Base-by-base conservation (phyloP, 2,329 filamentous ascomycete species). In the Chaetomium sp. region DNA sequence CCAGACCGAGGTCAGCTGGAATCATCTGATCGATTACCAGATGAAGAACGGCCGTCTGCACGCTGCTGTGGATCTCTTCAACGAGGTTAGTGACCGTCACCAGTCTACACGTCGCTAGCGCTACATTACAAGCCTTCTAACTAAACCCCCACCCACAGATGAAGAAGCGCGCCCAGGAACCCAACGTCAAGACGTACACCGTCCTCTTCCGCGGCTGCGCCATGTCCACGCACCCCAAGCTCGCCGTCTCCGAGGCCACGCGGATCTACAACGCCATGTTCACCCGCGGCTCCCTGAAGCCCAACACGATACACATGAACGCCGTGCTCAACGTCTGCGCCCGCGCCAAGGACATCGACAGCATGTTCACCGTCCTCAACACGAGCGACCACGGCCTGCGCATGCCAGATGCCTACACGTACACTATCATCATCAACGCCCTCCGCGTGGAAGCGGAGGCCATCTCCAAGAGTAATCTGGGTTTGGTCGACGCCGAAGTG, bases 141-240 rank as follows among this genome's bases (percentile, higher is more conserved):
- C 1, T n/a, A n/a, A 10, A n/a, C 40, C 40, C 40, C 19, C 11
- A 55, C 43, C 38, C 35, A 46, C 56, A 89, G 87, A 97, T 99
- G 92, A 99, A 97, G 74, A 97, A 97, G 74, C 81, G 91, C 59
- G 86, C 79, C 5, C 87, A 95, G 65, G 76, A 80, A 33, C 92
- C 94, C 1, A 92, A 91, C 68, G 80, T 83, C 3, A 81, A 86
- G 64, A 96, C 94, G 0, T 96, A 88, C 68, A 94, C 89, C 14
- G 85, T 89, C 56, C 80, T 97, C 56, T 84, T 99, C 62, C 78
- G 82, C 50, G 92, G 91, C 35, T 82, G 91, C 53, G 80, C 85
- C 42, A 72, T 77, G 43, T 82, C 85, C 12, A 68, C 79, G 1
- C 79, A 86, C 56, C 71, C 77, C 0, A 74, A 79, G 44, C 69